These are phyloP conservation scores for Martiniozyma asiatica DNA, from an alignment of 1,139 yeast genomes.

Conservation along the genomic window DNA sequence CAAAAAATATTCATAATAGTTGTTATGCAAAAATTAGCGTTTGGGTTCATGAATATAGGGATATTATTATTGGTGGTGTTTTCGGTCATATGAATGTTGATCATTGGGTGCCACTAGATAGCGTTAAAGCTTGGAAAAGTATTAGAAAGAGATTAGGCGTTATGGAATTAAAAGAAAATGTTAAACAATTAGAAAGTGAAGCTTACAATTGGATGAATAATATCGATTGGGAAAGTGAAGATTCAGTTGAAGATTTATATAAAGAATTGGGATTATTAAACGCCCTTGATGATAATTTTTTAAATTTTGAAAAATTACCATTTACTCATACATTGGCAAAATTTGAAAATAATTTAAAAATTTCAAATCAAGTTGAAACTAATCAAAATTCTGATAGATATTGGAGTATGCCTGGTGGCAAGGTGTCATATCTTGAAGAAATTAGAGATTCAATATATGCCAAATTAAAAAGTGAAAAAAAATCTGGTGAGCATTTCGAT, in stretches of 20 bases:
- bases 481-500: constrained; percentile 37
- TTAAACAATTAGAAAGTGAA: constrained; percentile 4
- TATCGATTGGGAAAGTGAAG: constrained; percentile 7
- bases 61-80: constrained; percentile 68
- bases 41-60: constrained; percentile 76
- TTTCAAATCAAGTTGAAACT: background rate
- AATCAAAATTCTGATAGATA: constrained; percentile 25
- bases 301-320: constrained; percentile 3
- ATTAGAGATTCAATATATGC: constrained; percentile 44
- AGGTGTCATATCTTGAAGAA: constrained; percentile 47
- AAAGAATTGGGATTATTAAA: constrained; percentile 12
- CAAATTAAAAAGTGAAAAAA: constrained; percentile 30
- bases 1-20: constrained; percentile 59
- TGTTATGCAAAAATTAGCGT: constrained; percentile 64
- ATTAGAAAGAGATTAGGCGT: constrained; percentile 22
- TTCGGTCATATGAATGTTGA: constrained; percentile 87
- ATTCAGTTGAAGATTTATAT: constrained; percentile 11
- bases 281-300: constrained; percentile 5
- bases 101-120: constrained; percentile 69
- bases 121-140: constrained; percentile 53
- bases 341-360: constrained; percentile 5
- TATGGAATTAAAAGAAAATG: constrained; percentile 2
- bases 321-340: constrained; percentile 1
- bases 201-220: constrained; percentile 2
- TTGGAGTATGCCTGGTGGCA: constrained; percentile 49